A percentile compares a stretch with the other conserved stretches of the same genome.
Conservation (phyloP, 2,329 filamentous ascomycete genomes). For the Fusarium abutilonis region DNA sequence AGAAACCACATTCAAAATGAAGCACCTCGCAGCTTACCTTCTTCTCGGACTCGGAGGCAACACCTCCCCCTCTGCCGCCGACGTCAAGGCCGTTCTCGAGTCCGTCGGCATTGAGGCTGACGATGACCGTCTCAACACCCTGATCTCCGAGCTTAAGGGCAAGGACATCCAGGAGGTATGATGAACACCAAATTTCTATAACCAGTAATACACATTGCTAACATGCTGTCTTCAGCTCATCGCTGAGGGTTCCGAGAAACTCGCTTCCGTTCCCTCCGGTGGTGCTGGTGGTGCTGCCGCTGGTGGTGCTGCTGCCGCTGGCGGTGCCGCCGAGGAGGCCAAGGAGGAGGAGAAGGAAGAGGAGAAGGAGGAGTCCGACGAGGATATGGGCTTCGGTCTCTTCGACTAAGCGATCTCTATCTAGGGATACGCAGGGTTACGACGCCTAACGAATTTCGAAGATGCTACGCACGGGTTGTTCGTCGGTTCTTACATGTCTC, state of each 20-base stretch:
- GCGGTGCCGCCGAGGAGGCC: conserved; percentile 73
- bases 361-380: conserved; percentile 68
- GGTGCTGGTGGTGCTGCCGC: conserved; percentile 78
- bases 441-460: conserved; percentile 49
- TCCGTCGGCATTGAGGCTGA: conserved; percentile 97
- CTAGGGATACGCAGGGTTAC: conserved; percentile 45
- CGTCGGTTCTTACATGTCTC: conserved; percentile 47
- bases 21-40: conserved; percentile 99
- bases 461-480: conserved; percentile 48
- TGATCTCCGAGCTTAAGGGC: conserved; percentile 90
- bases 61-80: conserved; percentile 81
- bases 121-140: conserved; percentile 82
- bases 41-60: conserved; percentile 96
- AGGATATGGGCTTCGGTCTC: conserved; percentile 81
- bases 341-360: conserved; percentile 87
- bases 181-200: background rate
- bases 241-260: conserved; percentile 87
- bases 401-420: conserved; percentile 69
- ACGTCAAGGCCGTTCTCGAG: conserved; percentile 89
- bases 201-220: conserved; percentile 20
- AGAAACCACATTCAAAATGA: conserved; percentile 79
- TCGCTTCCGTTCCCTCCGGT: conserved; percentile 96
- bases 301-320: conserved; percentile 73
- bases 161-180: conserved; percentile 93
- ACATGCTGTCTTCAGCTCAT: conserved; percentile 74